A percentile compares a stretch with the other conserved stretches of the same genome.
Conservation (phyloP, 306 rosid species). For the Glycine soja region DNA sequence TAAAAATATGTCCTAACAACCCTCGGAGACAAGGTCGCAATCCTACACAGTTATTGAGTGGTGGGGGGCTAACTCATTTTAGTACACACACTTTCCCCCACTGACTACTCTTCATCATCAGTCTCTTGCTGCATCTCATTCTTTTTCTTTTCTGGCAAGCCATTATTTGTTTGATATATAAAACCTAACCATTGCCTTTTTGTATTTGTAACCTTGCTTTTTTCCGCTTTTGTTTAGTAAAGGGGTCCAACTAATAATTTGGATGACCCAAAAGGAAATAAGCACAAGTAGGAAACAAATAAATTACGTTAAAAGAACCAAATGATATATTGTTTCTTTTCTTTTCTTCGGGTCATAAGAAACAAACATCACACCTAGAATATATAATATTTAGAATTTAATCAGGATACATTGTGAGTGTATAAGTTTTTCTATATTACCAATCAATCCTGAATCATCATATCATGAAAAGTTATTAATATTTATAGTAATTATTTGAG, state of each 20-base stretch:
- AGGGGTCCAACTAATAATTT: slow-evolving; percentile 49
- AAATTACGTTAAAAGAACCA: slow-evolving; percentile 42
- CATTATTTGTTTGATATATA: slow-evolving; percentile 33
- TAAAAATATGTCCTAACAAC: no score
- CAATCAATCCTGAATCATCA: not conserved
- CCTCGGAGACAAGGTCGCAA: slow-evolving; percentile 20
- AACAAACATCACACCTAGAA: slow-evolving; percentile 41
- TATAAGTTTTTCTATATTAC: not conserved
- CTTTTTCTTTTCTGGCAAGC: slow-evolving; percentile 6
- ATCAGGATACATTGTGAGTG: not conserved
- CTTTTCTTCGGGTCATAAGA: slow-evolving; percentile 42
- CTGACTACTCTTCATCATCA: slow-evolving; percentile 47
- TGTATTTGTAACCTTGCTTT: no score
- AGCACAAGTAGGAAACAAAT: slow-evolving; percentile 39
- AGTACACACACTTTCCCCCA: slow-evolving; percentile 41
- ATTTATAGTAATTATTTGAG: no score
- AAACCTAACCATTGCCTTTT: slow-evolving; percentile 42
- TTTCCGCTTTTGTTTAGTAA: slow-evolving; percentile 52
- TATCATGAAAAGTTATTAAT: not conserved
- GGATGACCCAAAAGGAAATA: slow-evolving; percentile 50
- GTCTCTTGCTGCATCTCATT: slow-evolving; percentile 36
- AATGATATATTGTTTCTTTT: slow-evolving; percentile 38
- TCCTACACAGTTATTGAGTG: slow-evolving; percentile 27
- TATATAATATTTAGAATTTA: not conserved
- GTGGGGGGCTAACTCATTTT: slow-evolving; percentile 33